Base-by-base conservation (phyloP, 108 stramenopile species). In the Poteriospumella lacustris region DNA sequence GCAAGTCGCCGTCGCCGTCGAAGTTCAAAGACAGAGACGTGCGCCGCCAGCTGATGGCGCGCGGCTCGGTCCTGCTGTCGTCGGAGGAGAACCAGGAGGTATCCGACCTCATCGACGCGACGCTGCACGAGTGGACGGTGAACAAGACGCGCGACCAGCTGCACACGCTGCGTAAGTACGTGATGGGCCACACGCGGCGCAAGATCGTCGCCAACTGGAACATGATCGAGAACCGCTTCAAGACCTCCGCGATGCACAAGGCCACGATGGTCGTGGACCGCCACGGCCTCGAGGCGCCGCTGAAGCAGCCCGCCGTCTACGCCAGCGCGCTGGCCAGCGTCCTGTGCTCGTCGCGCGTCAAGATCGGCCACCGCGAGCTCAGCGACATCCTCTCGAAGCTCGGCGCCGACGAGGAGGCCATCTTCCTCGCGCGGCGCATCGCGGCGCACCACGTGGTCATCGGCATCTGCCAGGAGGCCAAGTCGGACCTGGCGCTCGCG, bases 191-290 rank as follows among this genome's bases (percentile, higher is more conserved):
- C 47, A 42, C 70, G 3, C 26, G 5, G 3, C 26, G 70, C 26
- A 73, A 73, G 41, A 73, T 73, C 12, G 3, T 56, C n/a, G 3
- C 15, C 5, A 42, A 42, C 41, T 73, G 70, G 70, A 56, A 73
- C 31, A 26, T 73, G 28, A 56, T 73, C 41, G 70, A 73, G 31
- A 73, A 42, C 41, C 12, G 47, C 12, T 42, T 73, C 36, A 44
- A 73, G 31, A 5, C 5, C 9, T 73, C 70, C 12, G 5, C 12
- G 28, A 9, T 26, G 15, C 33, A 34, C 31, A 56, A 73, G 41
- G 31, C 36, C 26, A 34, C 36, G 3, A 42, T 73, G 28, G 70
- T 73, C 15, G 36, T 5, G 24, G 41, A 56, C 31, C 3, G 31
- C 9, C 15, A 73, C 5, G 70, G 70, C 36, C 31, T 73, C 26